Percentiles rank a stretch among this genome's conserved stretches.
Conservation (phyloP, 2,329 filamentous ascomycete species). For the Aspergillus quadrilineatus region DNA sequence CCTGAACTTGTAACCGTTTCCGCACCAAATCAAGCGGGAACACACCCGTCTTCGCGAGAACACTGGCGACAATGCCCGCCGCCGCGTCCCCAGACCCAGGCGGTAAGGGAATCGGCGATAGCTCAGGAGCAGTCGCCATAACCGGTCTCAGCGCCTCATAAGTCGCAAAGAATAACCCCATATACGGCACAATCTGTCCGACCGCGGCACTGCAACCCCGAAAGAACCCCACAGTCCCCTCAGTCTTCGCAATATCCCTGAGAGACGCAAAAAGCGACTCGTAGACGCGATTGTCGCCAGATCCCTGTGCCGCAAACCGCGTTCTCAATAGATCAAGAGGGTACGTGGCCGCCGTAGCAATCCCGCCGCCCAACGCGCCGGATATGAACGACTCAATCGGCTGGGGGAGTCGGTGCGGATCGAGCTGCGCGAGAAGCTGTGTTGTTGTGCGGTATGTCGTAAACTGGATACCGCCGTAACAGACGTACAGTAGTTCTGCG, state of each 20-base stretch:
- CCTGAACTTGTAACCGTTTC: conserved; percentile 93
- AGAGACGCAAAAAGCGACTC: conserved; percentile 67
- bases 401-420: conserved; percentile 57
- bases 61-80: conserved; percentile 75
- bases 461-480: conserved; percentile 88
- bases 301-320: conserved; percentile 93
- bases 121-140: conserved; percentile 43
- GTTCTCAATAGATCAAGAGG: conserved; percentile 91
- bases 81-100: conserved; percentile 79
- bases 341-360: conserved; percentile 82
- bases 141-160: conserved; percentile 75
- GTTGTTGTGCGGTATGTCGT: conserved; percentile 77
- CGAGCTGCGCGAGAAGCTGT: conserved; percentile 60
- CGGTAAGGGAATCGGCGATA: conserved; percentile 45
- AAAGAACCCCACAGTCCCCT: conserved; percentile 81
- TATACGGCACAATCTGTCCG: conserved; percentile 88
- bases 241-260: conserved; percentile 68
- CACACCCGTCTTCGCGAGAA: conserved; percentile 81
- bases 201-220: conserved; percentile 79
- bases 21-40: conserved; percentile 91
- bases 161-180: conserved; percentile 91
- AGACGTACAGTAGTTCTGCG: conserved; percentile 89
- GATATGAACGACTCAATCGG: conserved; percentile 77
- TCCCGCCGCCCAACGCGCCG: conserved; percentile 77
- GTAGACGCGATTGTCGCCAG: conserved; percentile 66